Conservation (phyloP, 179 eudicot genomes). For the Silene coronaria region DNA sequence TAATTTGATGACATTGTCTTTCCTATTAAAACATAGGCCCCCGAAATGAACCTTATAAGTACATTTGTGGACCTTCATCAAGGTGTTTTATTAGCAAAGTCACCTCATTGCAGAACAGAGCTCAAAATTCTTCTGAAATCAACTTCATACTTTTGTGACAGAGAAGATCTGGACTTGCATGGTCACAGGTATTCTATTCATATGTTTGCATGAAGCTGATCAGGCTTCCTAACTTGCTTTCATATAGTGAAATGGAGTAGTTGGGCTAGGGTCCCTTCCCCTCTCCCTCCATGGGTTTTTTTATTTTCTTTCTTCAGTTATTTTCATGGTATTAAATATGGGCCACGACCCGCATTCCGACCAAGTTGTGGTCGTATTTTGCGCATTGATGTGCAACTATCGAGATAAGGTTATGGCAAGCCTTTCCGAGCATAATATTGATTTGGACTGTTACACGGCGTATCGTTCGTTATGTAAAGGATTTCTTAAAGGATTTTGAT, state of each 20-base stretch:
- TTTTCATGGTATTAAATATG: background rate
- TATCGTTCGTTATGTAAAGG: background rate
- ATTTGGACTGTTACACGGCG: background rate
- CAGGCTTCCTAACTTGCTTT: background rate
- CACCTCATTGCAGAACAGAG: slow-evolving; percentile 68
- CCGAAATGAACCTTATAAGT: slow-evolving; percentile 69
- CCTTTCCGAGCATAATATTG: background rate
- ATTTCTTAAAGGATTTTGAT: too few relatives aligned
- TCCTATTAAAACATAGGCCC: slow-evolving; percentile 46
- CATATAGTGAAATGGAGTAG: background rate
- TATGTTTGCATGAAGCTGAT: background rate
- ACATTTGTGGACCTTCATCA: slow-evolving; percentile 59
- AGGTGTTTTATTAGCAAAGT: slow-evolving; percentile 57
- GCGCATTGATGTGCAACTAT: background rate
- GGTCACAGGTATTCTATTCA: slow-evolving; percentile 48
- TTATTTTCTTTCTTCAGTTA: background rate
- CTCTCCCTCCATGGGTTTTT: background rate
- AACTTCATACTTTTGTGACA: slow-evolving; percentile 25
- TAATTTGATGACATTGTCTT: slow-evolving; percentile 7
- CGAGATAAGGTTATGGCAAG: background rate
- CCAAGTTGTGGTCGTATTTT: background rate
- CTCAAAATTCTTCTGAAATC: slow-evolving; percentile 56
- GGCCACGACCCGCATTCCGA: background rate
- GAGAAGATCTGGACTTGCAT: slow-evolving; percentile 52
- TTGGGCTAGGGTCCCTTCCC: background rate